phyloP scores from a whole-genome alignment of 2,329 filamentous ascomycete genomes.

The Byssochlamys sp. region DNA sequence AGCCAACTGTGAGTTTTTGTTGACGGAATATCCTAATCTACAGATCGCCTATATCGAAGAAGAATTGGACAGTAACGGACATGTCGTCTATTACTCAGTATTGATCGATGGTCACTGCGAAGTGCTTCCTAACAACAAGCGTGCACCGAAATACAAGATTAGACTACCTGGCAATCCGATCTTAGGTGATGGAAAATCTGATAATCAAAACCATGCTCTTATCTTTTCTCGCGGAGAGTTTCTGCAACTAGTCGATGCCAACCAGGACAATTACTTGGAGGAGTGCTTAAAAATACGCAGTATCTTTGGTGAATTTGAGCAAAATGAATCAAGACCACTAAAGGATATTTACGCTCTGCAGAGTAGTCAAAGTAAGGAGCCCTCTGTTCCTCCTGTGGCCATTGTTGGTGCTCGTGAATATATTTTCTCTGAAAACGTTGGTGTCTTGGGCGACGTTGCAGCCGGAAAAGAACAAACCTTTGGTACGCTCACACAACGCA shows the following conservation, averaged over 20 bases:
- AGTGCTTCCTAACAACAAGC: constrained; percentile 93
- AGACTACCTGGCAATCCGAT: constrained; percentile 98
- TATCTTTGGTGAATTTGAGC: constrained; percentile 93
- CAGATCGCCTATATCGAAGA: constrained; percentile 97
- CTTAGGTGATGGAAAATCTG: constrained; percentile 94
- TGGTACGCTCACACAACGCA: constrained; percentile 95
- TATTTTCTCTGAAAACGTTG: constrained; percentile 99
- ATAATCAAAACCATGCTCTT: constrained; percentile 95
- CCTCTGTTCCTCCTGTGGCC: constrained; percentile 86
- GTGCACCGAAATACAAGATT: constrained; percentile 91
- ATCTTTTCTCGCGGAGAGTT: constrained; percentile 99
- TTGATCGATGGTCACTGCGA: constrained; percentile 96
- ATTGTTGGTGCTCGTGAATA: constrained; percentile 98
- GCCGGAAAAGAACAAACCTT: constrained; percentile 99
- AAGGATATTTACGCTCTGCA: no score
- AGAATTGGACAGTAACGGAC: constrained; percentile 77
- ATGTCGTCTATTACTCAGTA: no score
- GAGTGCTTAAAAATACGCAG: constrained; percentile 98
- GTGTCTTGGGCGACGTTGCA: constrained; percentile 94
- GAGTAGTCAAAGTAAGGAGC: no score
- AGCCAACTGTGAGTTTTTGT: constrained; percentile 95
- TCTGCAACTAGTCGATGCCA: constrained; percentile 97
- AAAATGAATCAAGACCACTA: no score
- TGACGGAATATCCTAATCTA: constrained; percentile 91
- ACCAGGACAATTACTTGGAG: constrained; percentile 98